Evolutionary conservation across 176 grass and related monocot species (phyloP).

Genomic region (Stipa capillata): DNA sequence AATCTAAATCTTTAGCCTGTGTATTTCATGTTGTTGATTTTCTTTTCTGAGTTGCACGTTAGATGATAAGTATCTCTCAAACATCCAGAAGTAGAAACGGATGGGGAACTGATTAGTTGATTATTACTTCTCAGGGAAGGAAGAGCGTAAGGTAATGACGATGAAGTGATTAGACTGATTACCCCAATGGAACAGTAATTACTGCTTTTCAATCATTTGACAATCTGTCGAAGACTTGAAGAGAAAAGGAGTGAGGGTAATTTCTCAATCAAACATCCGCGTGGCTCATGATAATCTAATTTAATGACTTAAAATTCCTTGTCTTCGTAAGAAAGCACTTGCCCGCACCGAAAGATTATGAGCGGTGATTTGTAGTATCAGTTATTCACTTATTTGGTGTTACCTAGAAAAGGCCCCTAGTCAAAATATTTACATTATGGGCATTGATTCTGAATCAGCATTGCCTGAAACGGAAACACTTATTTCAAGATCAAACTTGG

Average conservation of each 20-base stretch:
- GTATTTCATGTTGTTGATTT: not conserved
- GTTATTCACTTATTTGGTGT: no score
- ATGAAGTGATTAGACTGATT: not conserved
- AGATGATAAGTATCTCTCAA: not conserved
- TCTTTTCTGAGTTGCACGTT: not conserved
- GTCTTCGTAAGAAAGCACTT: no score
- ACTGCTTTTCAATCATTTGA: not conserved
- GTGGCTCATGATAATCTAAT: no score
- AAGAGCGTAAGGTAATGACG: no score
- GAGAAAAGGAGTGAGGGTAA: not conserved
- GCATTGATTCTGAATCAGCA: no score
- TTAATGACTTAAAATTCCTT: no score
- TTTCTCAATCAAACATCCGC: not conserved
- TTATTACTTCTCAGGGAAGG: not conserved
- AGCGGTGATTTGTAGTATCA: no score
- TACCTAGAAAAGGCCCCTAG: not conserved
- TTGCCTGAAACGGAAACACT: no score
- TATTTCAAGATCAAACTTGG: not conserved
- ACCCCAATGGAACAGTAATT: not conserved
- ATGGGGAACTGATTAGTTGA: not conserved
- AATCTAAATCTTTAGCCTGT: not conserved
- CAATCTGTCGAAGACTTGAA: slow-evolving; percentile 8
- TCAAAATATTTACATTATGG: slow-evolving; percentile 3
- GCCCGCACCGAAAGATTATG: no score
- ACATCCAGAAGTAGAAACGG: not conserved